These are phyloP conservation scores for Nepenthes gracilis DNA, from an alignment of 148 eudicot species.

Conservation along the genomic window DNA sequence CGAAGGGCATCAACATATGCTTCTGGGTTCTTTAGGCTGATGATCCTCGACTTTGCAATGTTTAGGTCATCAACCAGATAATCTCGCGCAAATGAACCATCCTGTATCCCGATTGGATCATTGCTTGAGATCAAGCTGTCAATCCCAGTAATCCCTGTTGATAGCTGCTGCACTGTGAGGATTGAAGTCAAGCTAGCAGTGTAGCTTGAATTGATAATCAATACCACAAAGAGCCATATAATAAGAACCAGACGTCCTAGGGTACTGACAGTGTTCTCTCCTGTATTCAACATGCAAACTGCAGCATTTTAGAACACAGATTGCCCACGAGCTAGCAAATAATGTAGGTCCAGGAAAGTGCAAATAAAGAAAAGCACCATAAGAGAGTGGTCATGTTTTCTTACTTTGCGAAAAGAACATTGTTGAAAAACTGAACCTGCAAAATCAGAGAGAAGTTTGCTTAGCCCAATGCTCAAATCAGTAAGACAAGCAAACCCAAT, in stretches of 20 bases:
- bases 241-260: constrained; percentile 64
- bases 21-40: constrained; percentile 23
- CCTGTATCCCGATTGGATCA: constrained; percentile 72
- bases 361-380: neutral
- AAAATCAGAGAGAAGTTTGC: constrained; percentile 8
- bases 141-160: constrained; percentile 55
- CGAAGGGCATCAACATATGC: constrained; percentile 37
- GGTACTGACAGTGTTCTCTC: constrained; percentile 70
- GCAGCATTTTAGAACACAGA: neutral
- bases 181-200: constrained; percentile 93
- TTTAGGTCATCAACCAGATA: constrained; percentile 51
- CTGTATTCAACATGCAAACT: constrained; percentile 21
- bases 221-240: constrained; percentile 75
- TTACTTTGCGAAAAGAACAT: constrained; percentile 93
- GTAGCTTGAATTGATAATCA: constrained; percentile 81
- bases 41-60: constrained; percentile 47
- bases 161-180: constrained; percentile 71
- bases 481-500: neutral
- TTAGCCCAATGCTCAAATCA: neutral
- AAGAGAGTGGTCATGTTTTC: constrained; percentile 16
- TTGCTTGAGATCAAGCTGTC: constrained; percentile 55
- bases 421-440: constrained; percentile 97
- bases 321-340: neutral
- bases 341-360: neutral
- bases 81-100: constrained; percentile 71